phyloP scores from a whole-genome alignment of 495 filamentous ascomycete species.

The Antarctomyces pellizariae region DNA sequence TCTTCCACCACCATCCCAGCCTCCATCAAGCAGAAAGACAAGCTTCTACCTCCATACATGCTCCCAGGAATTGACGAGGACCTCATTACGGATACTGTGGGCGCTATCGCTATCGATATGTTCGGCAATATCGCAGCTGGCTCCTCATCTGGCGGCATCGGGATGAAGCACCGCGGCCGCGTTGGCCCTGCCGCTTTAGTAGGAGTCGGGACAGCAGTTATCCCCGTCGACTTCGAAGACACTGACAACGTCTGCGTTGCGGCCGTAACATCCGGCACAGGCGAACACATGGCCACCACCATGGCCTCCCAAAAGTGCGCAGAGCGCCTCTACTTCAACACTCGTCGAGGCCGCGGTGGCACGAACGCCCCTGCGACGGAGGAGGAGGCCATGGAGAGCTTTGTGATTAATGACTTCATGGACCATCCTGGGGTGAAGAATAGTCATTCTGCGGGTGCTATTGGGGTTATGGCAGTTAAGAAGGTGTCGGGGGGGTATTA shows the following conservation, averaged over 20 bases:
- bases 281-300: constrained; percentile 90
- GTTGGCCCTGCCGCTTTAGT: constrained; percentile 83
- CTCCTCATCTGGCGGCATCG: constrained; percentile 97
- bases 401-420: constrained; percentile 64
- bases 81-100: constrained; percentile 73
- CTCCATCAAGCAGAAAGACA: constrained; percentile 9
- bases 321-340: constrained; percentile 44
- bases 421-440: constrained; percentile 51
- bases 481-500: constrained; percentile 44
- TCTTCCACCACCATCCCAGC: background rate
- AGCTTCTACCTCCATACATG: constrained; percentile 3
- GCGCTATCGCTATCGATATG: constrained; percentile 74
- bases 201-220: constrained; percentile 67
- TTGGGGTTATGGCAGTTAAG: constrained; percentile 70
- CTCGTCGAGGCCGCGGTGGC: constrained; percentile 32
- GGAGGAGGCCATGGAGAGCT: constrained; percentile 41
- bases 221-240: constrained; percentile 44
- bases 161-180: constrained; percentile 86
- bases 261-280: constrained; percentile 73
- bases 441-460: constrained; percentile 49
- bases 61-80: constrained; percentile 16
- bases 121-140: constrained; percentile 78
- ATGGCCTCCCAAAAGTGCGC: constrained; percentile 62
- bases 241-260: constrained; percentile 39
- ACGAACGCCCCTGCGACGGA: constrained; percentile 38